Conservation (phyloP, 345 rosid species). For the Microcos paniculata region DNA sequence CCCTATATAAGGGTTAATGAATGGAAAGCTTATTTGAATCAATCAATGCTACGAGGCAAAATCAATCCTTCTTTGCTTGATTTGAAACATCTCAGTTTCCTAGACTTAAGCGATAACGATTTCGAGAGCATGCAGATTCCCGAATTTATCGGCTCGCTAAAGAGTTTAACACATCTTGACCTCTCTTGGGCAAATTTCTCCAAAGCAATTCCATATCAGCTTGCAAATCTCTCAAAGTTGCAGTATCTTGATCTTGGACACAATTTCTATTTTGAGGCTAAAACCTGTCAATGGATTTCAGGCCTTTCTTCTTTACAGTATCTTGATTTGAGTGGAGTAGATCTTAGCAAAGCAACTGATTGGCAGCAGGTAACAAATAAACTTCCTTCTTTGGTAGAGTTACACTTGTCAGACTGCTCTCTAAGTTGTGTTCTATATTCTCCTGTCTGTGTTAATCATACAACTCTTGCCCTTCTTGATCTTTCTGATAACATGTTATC, state of each 20-base stretch:
- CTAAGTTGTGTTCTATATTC: neutral
- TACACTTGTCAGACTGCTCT: neutral
- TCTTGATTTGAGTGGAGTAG: slow-evolving; percentile 10
- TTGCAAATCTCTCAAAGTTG: slow-evolving; percentile 27
- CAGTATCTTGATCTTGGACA: slow-evolving; percentile 9
- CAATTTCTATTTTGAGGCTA: neutral
- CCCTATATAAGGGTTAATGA: fast-evolving
- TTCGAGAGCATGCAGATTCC: neutral
- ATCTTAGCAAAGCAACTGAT: slow-evolving; percentile 2
- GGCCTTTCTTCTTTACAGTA: slow-evolving; percentile 9
- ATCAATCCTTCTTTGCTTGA: no score
- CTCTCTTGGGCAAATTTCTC: no score
- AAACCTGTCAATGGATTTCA: slow-evolving; percentile 22
- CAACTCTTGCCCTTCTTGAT: slow-evolving; percentile 22
- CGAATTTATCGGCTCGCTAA: neutral
- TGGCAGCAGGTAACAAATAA: neutral
- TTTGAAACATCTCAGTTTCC: no score
- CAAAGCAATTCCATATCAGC: no score
- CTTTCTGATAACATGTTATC: neutral
- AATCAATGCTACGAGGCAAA: neutral
- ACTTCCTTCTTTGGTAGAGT: slow-evolving; percentile 21
- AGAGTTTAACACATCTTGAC: neutral
- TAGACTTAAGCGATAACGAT: neutral
- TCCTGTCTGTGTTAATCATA: neutral
- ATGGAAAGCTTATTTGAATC: no score